Conservation (phyloP, 1,139 yeast species). For the Geotrichum histeridarum region DNA sequence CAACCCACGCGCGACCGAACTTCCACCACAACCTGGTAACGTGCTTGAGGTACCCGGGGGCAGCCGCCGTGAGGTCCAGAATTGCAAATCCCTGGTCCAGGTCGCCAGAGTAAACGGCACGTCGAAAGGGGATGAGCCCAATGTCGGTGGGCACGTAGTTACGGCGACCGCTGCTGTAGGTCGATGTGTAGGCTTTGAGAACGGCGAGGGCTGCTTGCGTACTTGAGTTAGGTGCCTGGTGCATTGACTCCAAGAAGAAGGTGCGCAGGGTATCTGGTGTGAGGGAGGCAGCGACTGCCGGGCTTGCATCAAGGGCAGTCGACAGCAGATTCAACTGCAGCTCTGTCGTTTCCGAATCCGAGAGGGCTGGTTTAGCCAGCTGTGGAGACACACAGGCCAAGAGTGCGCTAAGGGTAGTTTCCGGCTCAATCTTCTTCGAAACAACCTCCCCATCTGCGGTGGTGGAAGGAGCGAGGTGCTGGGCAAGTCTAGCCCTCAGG, state of each 20-base stretch:
- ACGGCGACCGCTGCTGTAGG: background rate
- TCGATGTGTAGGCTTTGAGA: conserved; percentile 7
- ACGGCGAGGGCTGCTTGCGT: conserved; percentile 6
- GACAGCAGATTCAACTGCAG: conserved; percentile 1
- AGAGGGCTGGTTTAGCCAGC: background rate
- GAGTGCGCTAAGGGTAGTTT: conserved; percentile 1
- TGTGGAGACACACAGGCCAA: conserved; percentile 8
- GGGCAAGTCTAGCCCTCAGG: conserved; percentile 9
- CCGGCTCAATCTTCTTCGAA: background rate
- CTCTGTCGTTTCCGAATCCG: background rate
- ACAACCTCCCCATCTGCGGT: background rate
- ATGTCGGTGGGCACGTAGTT: conserved; percentile 27
- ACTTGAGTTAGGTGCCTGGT: background rate
- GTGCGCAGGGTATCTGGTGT: conserved; percentile 3
- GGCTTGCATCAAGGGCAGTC: background rate
- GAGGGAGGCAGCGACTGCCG: background rate
- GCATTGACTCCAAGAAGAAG: background rate
- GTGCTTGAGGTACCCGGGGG: conserved; percentile 36
- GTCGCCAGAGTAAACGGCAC: conserved; percentile 55
- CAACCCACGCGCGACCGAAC: conserved; percentile 33
- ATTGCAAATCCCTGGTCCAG: conserved; percentile 53
- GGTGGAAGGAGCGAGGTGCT: background rate
- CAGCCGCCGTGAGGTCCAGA: conserved; percentile 58
- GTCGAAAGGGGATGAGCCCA: conserved; percentile 60
- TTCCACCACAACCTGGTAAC: conserved; percentile 28